A percentile compares a stretch with the other conserved stretches of the same genome.
These are phyloP conservation scores for Corymbia calophylla DNA, from an alignment of 441 rosid genomes.

Conservation along the genomic window DNA sequence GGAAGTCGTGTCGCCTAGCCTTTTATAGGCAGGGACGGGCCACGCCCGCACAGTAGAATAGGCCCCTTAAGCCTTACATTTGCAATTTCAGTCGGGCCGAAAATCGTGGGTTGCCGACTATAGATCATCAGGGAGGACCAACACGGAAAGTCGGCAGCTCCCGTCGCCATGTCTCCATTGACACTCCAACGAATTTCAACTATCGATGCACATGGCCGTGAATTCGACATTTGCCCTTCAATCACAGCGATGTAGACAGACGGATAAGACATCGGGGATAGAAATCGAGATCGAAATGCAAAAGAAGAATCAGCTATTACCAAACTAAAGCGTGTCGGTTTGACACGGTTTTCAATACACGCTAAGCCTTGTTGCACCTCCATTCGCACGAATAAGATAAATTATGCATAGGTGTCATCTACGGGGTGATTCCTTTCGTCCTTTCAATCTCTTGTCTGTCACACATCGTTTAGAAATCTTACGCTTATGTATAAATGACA, in stretches of 20 bases:
- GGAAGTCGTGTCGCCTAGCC: neutral
- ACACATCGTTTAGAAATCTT: neutral
- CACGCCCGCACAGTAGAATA: neutral
- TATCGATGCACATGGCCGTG: neutral
- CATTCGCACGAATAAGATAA: neutral
- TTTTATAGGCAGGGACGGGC: neutral
- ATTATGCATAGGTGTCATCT: fast-evolving
- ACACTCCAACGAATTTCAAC: neutral
- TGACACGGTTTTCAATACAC: fast-evolving
- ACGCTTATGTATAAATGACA: no score
- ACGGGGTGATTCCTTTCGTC: neutral
- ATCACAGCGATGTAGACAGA: neutral
- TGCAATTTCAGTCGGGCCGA: neutral
- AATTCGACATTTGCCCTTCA: neutral
- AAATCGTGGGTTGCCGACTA: neutral
- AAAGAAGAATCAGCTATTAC: neutral
- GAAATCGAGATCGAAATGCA: neutral
- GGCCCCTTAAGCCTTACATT: neutral
- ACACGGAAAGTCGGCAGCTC: neutral
- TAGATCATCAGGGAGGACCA: neutral
- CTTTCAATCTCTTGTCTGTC: no score
- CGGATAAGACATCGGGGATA: neutral
- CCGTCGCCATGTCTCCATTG: neutral
- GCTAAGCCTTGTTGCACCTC: neutral
- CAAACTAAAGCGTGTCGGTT: fast-evolving